phyloP scores from a whole-genome alignment of 129 eudicot species.

The Dittrichia graveolens region DNA sequence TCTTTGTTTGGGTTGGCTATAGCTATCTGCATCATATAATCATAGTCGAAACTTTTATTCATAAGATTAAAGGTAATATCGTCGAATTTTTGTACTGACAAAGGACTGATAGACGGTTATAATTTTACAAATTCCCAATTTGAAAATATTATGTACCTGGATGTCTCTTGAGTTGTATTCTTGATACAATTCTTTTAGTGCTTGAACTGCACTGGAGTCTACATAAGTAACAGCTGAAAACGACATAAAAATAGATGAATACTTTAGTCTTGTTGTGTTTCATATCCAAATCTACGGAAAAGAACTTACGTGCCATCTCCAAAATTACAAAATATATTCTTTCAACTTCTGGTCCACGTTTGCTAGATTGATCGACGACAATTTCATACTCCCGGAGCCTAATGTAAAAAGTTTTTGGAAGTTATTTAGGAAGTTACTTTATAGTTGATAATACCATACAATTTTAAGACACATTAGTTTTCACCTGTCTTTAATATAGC shows the following conservation, averaged over 20 bases:
- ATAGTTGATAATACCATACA: neutral
- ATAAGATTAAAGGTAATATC: neutral
- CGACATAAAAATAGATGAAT: neutral
- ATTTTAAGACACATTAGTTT: slow-evolving; percentile 8
- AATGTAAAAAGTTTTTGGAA: slow-evolving; percentile 13
- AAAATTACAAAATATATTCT: slow-evolving; percentile 75
- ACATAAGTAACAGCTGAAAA: slow-evolving; percentile 83
- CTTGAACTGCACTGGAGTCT: slow-evolving; percentile 90
- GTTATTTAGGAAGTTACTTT: neutral
- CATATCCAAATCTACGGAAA: neutral
- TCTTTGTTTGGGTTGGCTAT: slow-evolving; percentile 87
- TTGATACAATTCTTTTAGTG: slow-evolving; percentile 71
- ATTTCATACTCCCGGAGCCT: slow-evolving; percentile 86
- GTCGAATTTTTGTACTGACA: no score
- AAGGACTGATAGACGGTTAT: no score
- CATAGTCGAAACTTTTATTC: slow-evolving; percentile 1
- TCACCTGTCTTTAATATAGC: slow-evolving; percentile 96
- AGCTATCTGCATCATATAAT: slow-evolving; percentile 56
- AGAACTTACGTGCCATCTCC: slow-evolving; percentile 86
- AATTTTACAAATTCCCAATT: slow-evolving; percentile 1
- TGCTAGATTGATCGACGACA: slow-evolving; percentile 52
- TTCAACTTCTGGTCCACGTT: slow-evolving; percentile 89
- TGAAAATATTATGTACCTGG: slow-evolving; percentile 52
- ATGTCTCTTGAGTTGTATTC: slow-evolving; percentile 90
- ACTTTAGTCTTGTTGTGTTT: neutral